These are phyloP conservation scores for Saturnispora zaruensis DNA, from an alignment of 805 yeast species.

Conservation along the genomic window DNA sequence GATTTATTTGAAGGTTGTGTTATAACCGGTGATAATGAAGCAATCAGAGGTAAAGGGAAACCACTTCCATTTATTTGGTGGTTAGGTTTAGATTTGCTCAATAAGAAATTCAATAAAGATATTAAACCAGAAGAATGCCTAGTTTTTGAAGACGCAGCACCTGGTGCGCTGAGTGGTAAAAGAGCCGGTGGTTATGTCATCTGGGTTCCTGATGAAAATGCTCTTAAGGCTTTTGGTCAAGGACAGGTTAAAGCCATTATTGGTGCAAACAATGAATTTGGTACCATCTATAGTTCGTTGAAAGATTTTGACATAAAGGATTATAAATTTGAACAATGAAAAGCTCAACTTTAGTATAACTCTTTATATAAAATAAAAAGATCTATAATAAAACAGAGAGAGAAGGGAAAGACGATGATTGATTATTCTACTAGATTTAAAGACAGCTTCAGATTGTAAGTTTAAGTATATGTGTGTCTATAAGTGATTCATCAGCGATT, in stretches of 20 bases:
- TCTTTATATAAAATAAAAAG: neutral
- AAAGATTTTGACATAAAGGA: slow-evolving; percentile 42
- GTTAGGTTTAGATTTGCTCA: slow-evolving; percentile 64
- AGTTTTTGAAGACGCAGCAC: slow-evolving; percentile 91
- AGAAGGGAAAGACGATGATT: neutral
- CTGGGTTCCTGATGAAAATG: slow-evolving; percentile 88
- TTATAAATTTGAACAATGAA: slow-evolving; percentile 32
- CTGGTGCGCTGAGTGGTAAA: slow-evolving; percentile 80
- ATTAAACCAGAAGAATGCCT: slow-evolving; percentile 72
- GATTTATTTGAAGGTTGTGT: slow-evolving; percentile 53
- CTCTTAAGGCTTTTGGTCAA: slow-evolving; percentile 45
- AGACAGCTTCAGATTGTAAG: neutral
- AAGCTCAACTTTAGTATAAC: neutral
- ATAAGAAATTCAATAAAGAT: slow-evolving; percentile 36
- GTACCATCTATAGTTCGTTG: slow-evolving; percentile 47
- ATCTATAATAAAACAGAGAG: neutral
- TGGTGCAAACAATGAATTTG: slow-evolving; percentile 36
- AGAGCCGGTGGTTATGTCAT: slow-evolving; percentile 80
- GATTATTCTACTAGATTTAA: neutral
- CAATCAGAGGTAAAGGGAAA: slow-evolving; percentile 81
- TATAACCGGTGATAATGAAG: slow-evolving; percentile 82
- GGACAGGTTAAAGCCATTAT: slow-evolving; percentile 38
- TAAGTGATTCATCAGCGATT: slow-evolving; percentile 2
- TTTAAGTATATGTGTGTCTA: neutral
- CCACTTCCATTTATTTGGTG: slow-evolving; percentile 93